Conservation (phyloP, 2,329 filamentous ascomycete genomes). For the Fusarium albosuccineum region DNA sequence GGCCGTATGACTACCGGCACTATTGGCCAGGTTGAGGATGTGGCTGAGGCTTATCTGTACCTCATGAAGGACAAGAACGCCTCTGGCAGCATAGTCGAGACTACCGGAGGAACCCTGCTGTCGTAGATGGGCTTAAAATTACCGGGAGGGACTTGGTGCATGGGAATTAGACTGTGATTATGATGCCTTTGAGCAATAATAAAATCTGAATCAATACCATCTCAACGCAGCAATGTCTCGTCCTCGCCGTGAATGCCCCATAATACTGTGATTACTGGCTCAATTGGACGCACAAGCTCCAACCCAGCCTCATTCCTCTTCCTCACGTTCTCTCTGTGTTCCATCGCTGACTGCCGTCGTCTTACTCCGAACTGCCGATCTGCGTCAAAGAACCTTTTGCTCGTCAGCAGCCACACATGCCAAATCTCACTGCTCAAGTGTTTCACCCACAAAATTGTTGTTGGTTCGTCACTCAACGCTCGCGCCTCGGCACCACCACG, state of each 20-base stretch:
- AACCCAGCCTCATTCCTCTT: too few relatives aligned
- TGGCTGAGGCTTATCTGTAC: constrained; percentile 40
- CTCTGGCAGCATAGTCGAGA: constrained; percentile 38
- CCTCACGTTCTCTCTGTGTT: too few relatives aligned
- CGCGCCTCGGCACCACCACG: constrained; percentile 24
- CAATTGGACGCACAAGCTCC: too few relatives aligned
- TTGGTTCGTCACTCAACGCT: not conserved
- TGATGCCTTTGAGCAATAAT: too few relatives aligned
- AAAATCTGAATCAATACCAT: too few relatives aligned
- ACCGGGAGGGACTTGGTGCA: too few relatives aligned
- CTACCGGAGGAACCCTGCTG: constrained; percentile 36
- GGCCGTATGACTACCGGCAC: constrained; percentile 30
- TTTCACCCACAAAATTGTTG: not conserved
- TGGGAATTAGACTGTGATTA: not conserved
- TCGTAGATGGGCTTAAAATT: constrained; percentile 15
- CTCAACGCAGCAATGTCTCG: too few relatives aligned
- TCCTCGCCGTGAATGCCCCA: too few relatives aligned
- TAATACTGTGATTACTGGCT: too few relatives aligned
- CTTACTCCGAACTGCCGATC: not conserved
- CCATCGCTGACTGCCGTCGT: not conserved
- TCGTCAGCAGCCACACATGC: not conserved
- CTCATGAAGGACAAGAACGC: constrained; percentile 42
- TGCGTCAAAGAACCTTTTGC: not conserved
- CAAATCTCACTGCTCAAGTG: not conserved
- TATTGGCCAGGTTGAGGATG: constrained; percentile 35